Conservation (phyloP, 2,329 filamentous ascomycete genomes). For the Cladophialophora bantiana region DNA sequence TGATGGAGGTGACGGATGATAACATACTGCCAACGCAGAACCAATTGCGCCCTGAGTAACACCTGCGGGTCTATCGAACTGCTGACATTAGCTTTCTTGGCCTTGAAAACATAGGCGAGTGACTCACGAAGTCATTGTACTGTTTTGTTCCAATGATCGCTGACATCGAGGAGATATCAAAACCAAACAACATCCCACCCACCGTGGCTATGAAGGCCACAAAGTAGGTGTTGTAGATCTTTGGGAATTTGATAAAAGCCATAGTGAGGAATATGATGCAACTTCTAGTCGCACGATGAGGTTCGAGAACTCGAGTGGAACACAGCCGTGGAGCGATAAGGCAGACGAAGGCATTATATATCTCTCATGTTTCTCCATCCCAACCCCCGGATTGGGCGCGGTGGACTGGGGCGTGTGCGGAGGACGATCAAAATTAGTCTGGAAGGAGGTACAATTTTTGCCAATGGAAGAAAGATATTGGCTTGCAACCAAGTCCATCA, state of each 20-base stretch:
- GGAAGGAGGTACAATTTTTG: background rate
- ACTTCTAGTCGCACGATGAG: conserved; percentile 22
- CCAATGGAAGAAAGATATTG: background rate
- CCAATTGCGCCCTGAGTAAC: conserved; percentile 59
- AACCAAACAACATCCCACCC: conserved; percentile 63
- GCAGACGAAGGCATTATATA: background rate
- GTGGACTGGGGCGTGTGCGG: background rate
- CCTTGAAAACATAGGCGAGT: background rate
- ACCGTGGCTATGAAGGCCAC: conserved; percentile 61
- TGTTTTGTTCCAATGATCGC: conserved; percentile 60
- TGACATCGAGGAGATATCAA: conserved; percentile 64
- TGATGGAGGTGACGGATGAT: background rate
- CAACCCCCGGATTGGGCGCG: too few species aligned
- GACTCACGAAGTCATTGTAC: conserved; percentile 52
- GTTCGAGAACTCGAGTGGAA: background rate
- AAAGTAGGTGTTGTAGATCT: conserved; percentile 63
- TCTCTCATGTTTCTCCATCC: background rate
- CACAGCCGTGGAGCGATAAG: background rate
- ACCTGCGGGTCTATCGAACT: conserved; percentile 59
- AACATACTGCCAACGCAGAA: conserved; percentile 53
- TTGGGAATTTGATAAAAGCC: conserved; percentile 49
- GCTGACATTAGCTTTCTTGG: background rate
- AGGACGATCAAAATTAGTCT: background rate
- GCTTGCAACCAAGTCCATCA: background rate
- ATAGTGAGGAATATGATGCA: conserved; percentile 1